These are phyloP conservation scores for Aureobasidium sp. DNA, from an alignment of 2,329 filamentous ascomycete genomes.

Conservation along the genomic window DNA sequence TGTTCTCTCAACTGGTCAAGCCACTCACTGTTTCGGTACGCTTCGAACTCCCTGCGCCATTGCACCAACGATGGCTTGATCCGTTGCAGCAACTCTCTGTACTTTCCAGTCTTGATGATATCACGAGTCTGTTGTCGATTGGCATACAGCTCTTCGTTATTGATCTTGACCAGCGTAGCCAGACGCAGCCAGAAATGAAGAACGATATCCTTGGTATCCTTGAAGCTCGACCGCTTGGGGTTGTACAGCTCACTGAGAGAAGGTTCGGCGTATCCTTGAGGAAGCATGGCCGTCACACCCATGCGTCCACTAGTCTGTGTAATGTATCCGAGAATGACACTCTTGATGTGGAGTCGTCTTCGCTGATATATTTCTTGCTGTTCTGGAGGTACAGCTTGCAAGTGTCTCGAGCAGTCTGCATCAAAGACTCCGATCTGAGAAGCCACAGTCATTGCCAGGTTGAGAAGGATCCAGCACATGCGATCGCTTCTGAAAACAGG, in stretches of 20 bases:
- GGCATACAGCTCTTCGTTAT: conserved; percentile 81
- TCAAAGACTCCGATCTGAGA: conserved; percentile 97
- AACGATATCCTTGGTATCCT: conserved; percentile 45
- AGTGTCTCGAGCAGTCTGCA: conserved; percentile 55
- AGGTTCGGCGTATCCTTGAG: conserved; percentile 39
- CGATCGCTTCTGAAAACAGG: conserved; percentile 85
- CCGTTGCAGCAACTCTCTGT: conserved; percentile 71
- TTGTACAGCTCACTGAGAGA: conserved; percentile 29
- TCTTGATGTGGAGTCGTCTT: conserved; percentile 72
- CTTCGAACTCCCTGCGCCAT: conserved; percentile 78
- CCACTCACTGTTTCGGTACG: conserved; percentile 48
- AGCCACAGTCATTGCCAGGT: conserved; percentile 79
- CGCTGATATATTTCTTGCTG: conserved; percentile 72
- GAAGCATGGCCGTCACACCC: conserved; percentile 90
- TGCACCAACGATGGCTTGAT: conserved; percentile 71
- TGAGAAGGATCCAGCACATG: conserved; percentile 97
- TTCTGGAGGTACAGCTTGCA: conserved; percentile 33
- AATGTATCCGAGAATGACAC: conserved; percentile 82
- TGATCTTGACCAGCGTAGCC: conserved; percentile 83
- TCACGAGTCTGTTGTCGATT: conserved; percentile 82
- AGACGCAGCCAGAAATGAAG: conserved; percentile 90
- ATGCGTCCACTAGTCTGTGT: conserved; percentile 90
- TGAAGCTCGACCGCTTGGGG: conserved; percentile 17
- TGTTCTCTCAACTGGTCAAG: conserved; percentile 17
- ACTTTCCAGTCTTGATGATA: conserved; percentile 78